Evolutionary conservation across 164 flowering plant species (phyloP).

Genomic region (Paratinospora sagittata): DNA sequence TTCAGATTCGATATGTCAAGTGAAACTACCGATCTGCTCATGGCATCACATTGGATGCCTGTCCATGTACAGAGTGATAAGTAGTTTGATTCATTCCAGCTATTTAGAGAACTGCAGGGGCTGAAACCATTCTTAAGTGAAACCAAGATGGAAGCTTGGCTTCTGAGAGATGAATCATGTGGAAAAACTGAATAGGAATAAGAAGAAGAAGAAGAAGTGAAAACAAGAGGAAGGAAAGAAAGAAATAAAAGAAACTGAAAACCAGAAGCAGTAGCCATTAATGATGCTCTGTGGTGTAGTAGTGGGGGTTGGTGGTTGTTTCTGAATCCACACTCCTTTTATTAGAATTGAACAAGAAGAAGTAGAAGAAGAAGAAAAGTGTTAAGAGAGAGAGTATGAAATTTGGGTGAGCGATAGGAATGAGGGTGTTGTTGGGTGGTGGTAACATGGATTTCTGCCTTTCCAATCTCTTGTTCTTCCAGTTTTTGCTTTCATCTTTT

Average conservation of each 20-base stretch:
- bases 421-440: background rate
- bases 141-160: conserved; percentile 44
- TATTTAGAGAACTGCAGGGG: conserved; percentile 18
- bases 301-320: conserved; percentile 11
- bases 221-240: conserved; percentile 16
- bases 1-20: conserved; percentile 42
- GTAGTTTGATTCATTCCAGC: conserved; percentile 47
- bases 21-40: conserved; percentile 25
- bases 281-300: conserved; percentile 4
- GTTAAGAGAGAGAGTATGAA: background rate
- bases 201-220: conserved; percentile 19
- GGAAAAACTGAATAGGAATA: conserved; percentile 26
- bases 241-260: conserved; percentile 19
- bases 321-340: conserved; percentile 10
- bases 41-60: conserved; percentile 43
- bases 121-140: conserved; percentile 39
- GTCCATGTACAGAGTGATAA: conserved; percentile 51
- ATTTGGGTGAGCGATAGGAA: background rate
- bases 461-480: conserved; percentile 3
- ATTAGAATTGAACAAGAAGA: conserved; percentile 12
- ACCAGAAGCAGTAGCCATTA: conserved; percentile 29
- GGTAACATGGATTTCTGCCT: background rate
- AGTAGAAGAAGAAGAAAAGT: background rate
- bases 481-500: conserved; percentile 16
- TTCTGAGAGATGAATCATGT: conserved; percentile 25